These are phyloP conservation scores for Trichophyton rubrum DNA, from an alignment of 2,329 filamentous ascomycete genomes.

Conservation along the genomic window DNA sequence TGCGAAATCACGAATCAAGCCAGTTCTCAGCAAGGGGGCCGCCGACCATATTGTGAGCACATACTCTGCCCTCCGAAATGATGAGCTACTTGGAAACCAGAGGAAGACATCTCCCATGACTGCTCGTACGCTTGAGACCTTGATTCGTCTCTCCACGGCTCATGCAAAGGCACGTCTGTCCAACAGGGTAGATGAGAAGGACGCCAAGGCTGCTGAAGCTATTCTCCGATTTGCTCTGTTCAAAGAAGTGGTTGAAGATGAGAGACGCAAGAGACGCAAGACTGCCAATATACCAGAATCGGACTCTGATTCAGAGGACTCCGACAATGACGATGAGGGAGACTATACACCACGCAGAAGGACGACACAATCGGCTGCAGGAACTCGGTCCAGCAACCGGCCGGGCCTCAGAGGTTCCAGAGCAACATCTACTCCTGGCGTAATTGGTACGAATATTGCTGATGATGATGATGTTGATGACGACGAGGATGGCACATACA, in stretches of 20 bases:
- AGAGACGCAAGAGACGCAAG: conserved; percentile 72
- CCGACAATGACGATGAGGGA: conserved; percentile 17
- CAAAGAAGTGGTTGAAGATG: conserved; percentile 74
- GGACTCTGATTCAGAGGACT: conserved; percentile 41
- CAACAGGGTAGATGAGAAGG: conserved; percentile 74
- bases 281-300: conserved; percentile 55
- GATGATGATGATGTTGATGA: conserved; percentile 39
- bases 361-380: conserved; percentile 18
- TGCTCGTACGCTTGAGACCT: conserved; percentile 87
- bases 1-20: conserved; percentile 82
- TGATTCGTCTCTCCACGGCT: conserved; percentile 94
- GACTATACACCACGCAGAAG: conserved; percentile 16
- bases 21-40: conserved; percentile 77
- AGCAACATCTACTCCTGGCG: conserved; percentile 17
- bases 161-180: conserved; percentile 89
- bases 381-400: conserved; percentile 23
- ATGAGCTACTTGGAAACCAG: conserved; percentile 89
- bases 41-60: conserved; percentile 83
- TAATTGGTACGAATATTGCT: conserved; percentile 20
- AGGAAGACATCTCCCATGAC: conserved; percentile 90
- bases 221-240: conserved; percentile 92
- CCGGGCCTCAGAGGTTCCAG: conserved; percentile 19
- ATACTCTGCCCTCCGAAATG: conserved; percentile 86
- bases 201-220: conserved; percentile 74
- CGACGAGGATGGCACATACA: conserved; percentile 41